Evolutionary conservation across 225 moss, liverwort and hornwort genomes (phyloP).

Genomic region (Marchantia paleacea): DNA sequence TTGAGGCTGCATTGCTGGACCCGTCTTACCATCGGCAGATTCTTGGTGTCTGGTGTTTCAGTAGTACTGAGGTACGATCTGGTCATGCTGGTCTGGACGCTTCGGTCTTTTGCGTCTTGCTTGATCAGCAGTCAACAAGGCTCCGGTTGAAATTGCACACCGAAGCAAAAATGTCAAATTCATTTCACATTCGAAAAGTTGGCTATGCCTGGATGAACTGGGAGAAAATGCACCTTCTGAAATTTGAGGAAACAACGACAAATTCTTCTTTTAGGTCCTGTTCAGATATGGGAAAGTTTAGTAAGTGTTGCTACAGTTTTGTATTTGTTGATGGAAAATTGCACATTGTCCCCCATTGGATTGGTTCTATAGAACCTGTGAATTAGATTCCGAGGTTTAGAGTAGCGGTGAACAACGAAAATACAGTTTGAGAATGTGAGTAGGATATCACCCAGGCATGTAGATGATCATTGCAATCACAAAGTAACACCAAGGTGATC

Average conservation of each 20-base stretch:
- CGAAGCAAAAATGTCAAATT: neutral
- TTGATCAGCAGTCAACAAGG: neutral
- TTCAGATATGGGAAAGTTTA: neutral
- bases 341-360: conserved; percentile 9
- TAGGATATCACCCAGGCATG: neutral
- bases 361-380: conserved; percentile 2
- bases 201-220: neutral
- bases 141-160: neutral
- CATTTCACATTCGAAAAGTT: neutral
- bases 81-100: neutral
- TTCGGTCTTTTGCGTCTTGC: neutral
- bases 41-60: neutral
- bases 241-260: conserved; percentile 4
- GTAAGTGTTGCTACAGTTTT: conserved; percentile 6
- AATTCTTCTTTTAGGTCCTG: conserved; percentile 2
- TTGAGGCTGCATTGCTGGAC: conserved; percentile 4
- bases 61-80: conserved; percentile 2
- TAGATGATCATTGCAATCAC: neutral
- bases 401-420: neutral
- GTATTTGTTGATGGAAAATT: neutral
- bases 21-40: neutral
- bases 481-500: neutral
- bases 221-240: neutral
- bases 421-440: neutral
- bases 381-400: neutral